Conservation (phyloP, 1,284 basidiomycete species). For the Tetrapyrgos nigripes region DNA sequence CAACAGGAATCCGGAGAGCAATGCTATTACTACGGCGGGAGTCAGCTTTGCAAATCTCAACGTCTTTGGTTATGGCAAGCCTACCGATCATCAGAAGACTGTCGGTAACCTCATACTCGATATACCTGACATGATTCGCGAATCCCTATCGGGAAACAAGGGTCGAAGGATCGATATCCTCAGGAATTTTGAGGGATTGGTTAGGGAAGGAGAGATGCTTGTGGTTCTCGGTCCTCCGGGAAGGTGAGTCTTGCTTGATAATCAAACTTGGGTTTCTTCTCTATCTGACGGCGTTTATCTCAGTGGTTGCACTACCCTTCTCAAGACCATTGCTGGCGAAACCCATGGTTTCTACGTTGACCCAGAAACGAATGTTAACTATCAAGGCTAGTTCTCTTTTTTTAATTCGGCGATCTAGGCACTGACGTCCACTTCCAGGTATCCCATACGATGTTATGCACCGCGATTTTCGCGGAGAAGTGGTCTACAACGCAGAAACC, state of each 20-base stretch:
- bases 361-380: constrained; percentile 53
- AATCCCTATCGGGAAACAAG: constrained; percentile 37
- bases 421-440: not conserved
- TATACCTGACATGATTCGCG: constrained; percentile 29
- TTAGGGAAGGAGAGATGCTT: constrained; percentile 52
- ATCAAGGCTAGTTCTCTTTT: constrained; percentile 44
- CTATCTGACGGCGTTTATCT: too few species aligned
- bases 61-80: constrained; percentile 47
- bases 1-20: constrained; percentile 30
- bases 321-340: constrained; percentile 61
- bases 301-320: constrained; percentile 58
- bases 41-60: constrained; percentile 47
- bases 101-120: constrained; percentile 47
- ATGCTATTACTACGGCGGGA: constrained; percentile 40
- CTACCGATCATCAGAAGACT: constrained; percentile 52
- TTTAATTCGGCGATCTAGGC: too few species aligned
- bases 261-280: not conserved
- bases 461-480: constrained; percentile 35
- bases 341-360: constrained; percentile 49
- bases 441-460: constrained; percentile 52
- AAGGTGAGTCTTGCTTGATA: constrained; percentile 19
- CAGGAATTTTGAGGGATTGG: constrained; percentile 41
- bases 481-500: constrained; percentile 34
- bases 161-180: constrained; percentile 50
- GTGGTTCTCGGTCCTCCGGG: constrained; percentile 59